Percentiles rank a stretch among this genome's conserved stretches.
These are phyloP conservation scores for Cladosporium sp. DNA, from an alignment of 2,329 filamentous ascomycete genomes.

Conservation along the genomic window DNA sequence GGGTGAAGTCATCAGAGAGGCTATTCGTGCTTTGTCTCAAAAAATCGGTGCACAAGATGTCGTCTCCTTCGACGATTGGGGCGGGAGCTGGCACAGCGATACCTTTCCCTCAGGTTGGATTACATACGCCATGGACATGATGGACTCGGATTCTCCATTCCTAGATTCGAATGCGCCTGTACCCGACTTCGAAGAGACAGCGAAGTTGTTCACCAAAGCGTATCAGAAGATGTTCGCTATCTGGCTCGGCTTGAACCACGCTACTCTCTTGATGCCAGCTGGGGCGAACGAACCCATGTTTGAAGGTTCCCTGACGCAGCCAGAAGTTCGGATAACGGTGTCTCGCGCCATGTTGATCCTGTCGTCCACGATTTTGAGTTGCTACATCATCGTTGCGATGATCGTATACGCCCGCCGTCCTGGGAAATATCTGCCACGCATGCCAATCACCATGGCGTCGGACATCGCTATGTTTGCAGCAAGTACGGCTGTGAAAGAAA, in stretches of 20 bases:
- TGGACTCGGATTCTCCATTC: constrained; percentile 27
- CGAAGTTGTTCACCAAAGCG: constrained; percentile 21
- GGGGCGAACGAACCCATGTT: background rate
- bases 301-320: constrained; percentile 15
- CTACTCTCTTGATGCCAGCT: constrained; percentile 33
- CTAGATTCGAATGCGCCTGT: constrained; percentile 34
- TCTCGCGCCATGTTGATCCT: constrained; percentile 45
- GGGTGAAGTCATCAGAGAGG: background rate
- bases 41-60: too few relatives aligned
- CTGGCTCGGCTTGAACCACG: constrained; percentile 40
- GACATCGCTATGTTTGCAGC: constrained; percentile 47
- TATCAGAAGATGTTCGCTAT: constrained; percentile 42
- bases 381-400: constrained; percentile 43
- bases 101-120: constrained; percentile 42
- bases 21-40: background rate
- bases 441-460: constrained; percentile 51
- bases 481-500: constrained; percentile 41
- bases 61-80: background rate
- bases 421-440: constrained; percentile 43
- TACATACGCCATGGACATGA: constrained; percentile 43
- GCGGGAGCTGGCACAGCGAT: constrained; percentile 47
- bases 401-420: constrained; percentile 42
- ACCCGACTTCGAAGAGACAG: constrained; percentile 31
- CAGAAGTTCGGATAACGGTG: constrained; percentile 47
- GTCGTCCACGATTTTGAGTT: constrained; percentile 38